Base-by-base conservation (phyloP, 371 early-diverging fungal species). In the Mucor piriformis region DNA sequence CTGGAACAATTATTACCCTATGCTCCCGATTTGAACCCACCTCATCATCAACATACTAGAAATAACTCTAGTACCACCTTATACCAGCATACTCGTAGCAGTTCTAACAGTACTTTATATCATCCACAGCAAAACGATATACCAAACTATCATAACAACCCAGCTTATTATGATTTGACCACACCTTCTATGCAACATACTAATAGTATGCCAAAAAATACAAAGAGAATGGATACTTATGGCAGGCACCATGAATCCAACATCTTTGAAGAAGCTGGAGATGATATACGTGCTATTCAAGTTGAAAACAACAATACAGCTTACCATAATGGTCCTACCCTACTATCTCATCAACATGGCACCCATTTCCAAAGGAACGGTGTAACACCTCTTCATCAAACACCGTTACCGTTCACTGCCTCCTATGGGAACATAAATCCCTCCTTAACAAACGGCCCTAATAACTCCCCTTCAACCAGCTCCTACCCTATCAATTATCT, bases 1-100 rank as follows among this genome's bases (percentile, higher is more conserved):
- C 43, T 63, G 18, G 38, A 35, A 40, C 64, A 54, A 23, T 27
- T 46, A 43, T 44, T 49, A 29, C 54, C 58, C 21, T 49, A 42
- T 40, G 23, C 42, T 25, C 18, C 43, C 20, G 27, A 29, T 32
- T 23, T 50, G 21, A 33, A 40, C 8, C 65, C 21, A 11, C 49
- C 16, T 40, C 55, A 49, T 21, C 24, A 48, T 38, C 15, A 40
- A 7, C 25, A 38, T 12, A 23, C 18, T 10, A n/a, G 32, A 29
- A 37, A 1, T 50, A 24, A 58, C 42, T 37, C 34, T 11, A 37
- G 38, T 37, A 16, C 48, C 18, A 52, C 23, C 15, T 37, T 52
- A 25, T 38, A 52, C 7, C 53, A 52, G n/a, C 23, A 38, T 12
- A 37, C 6, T 18, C 25, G 32, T 24, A 37, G 11, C 40, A 27